Evolutionary conservation across 73 alveolate species (phyloP).

Genomic region (Paramecium pentaurelia): DNA sequence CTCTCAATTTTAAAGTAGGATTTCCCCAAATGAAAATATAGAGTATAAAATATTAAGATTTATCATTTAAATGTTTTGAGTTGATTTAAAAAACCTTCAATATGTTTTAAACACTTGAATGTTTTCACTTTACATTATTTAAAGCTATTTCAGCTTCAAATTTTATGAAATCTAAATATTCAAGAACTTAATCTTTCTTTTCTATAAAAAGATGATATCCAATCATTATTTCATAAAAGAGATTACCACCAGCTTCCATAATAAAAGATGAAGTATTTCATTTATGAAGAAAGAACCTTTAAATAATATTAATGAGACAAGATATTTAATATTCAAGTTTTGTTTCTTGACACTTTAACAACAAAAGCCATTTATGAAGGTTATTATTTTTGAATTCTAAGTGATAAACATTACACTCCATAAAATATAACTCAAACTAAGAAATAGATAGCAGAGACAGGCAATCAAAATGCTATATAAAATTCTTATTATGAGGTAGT

Average conservation of each 20-base stretch:
- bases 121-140: neutral
- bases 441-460: neutral
- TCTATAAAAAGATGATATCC: slow-evolving; percentile 69
- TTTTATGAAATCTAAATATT: too few relatives aligned
- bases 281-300: slow-evolving; percentile 59
- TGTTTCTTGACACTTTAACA: neutral
- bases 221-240: slow-evolving; percentile 70
- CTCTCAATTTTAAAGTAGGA: neutral
- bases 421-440: neutral
- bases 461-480: neutral
- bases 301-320: neutral
- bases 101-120: slow-evolving; percentile 60
- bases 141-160: too few relatives aligned
- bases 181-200: too few relatives aligned
- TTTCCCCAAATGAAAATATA: neutral
- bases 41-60: neutral
- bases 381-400: too few relatives aligned
- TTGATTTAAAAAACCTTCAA: slow-evolving; percentile 53
- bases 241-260: slow-evolving; percentile 45
- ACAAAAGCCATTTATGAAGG: too few relatives aligned
- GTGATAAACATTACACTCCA: neutral
- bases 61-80: neutral
- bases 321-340: neutral
- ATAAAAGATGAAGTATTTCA: slow-evolving; percentile 57
- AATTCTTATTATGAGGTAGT: neutral